These are phyloP conservation scores for Pseudevernia furfuracea DNA, from an alignment of 495 filamentous ascomycete species.

Conservation along the genomic window DNA sequence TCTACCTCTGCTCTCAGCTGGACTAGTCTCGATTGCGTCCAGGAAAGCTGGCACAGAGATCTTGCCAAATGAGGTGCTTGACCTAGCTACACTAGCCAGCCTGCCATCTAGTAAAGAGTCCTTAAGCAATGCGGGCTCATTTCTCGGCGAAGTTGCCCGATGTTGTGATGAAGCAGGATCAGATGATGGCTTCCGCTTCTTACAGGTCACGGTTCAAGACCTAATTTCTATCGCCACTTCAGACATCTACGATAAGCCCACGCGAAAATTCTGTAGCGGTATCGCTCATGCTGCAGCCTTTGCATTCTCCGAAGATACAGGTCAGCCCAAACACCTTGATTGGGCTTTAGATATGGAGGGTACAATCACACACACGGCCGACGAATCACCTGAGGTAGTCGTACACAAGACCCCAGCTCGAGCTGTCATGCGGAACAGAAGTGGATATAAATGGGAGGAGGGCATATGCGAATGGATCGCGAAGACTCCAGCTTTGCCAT, in stretches of 20 bases:
- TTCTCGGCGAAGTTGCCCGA: slow-evolving; percentile 20
- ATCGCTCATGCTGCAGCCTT: slow-evolving; percentile 45
- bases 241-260: background rate
- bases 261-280: slow-evolving; percentile 29
- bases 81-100: slow-evolving; percentile 1
- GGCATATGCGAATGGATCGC: slow-evolving; percentile 49
- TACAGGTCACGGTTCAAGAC: slow-evolving; percentile 15
- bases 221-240: background rate
- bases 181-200: slow-evolving; percentile 17
- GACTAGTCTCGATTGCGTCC: background rate
- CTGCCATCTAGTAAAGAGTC: slow-evolving; percentile 5
- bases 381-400: slow-evolving; percentile 19
- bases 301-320: slow-evolving; percentile 39
- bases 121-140: slow-evolving; percentile 12
- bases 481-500: slow-evolving; percentile 34
- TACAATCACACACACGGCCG: slow-evolving; percentile 26
- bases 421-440: slow-evolving; percentile 17
- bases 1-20: slow-evolving; percentile 15
- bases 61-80: background rate
- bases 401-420: slow-evolving; percentile 23
- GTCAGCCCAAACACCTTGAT: slow-evolving; percentile 41
- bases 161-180: slow-evolving; percentile 19
- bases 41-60: background rate
- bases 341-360: slow-evolving; percentile 44
- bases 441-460: slow-evolving; percentile 48